phyloP scores from a whole-genome alignment of 2,329 filamentous ascomycete genomes.

The Verticillium isaacii region DNA sequence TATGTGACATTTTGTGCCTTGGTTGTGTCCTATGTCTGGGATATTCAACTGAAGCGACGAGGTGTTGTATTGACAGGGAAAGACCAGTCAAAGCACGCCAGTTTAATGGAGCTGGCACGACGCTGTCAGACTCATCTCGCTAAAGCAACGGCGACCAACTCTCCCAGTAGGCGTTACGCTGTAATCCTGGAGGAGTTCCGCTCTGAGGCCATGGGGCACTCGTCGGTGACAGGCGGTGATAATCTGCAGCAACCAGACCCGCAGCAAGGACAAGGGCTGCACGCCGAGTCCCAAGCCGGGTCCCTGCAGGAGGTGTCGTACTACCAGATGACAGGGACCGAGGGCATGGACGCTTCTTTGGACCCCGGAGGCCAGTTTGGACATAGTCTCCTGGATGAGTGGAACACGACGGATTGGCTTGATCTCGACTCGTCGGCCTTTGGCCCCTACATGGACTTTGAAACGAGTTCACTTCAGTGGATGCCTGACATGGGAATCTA shows the following conservation, averaged over 20 bases:
- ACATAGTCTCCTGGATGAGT: slow-evolving; percentile 8
- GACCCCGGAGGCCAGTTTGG: neutral
- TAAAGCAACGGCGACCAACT: slow-evolving; percentile 17
- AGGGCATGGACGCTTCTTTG: neutral
- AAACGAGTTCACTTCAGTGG: slow-evolving; percentile 8
- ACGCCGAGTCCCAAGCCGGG: neutral
- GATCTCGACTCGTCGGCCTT: slow-evolving; percentile 16
- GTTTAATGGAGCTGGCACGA: slow-evolving; percentile 32
- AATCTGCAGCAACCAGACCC: neutral
- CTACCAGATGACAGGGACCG: neutral
- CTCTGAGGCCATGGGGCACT: slow-evolving; percentile 11
- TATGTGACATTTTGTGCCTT: slow-evolving; percentile 50
- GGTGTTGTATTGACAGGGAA: neutral
- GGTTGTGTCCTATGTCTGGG: slow-evolving; percentile 47
- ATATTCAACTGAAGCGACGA: slow-evolving; percentile 36
- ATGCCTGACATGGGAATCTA: slow-evolving; percentile 9
- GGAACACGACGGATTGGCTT: slow-evolving; percentile 11
- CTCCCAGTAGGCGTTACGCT: slow-evolving; percentile 15
- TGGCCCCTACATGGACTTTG: slow-evolving; percentile 13
- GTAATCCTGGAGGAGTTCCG: slow-evolving; percentile 16
- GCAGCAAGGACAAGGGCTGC: neutral
- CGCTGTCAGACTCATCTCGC: slow-evolving; percentile 33
- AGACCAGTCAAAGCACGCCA: slow-evolving; percentile 4
- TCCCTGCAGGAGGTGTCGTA: neutral
- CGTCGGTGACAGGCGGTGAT: neutral